Conservation (phyloP, 2,329 filamentous ascomycete species). For the Aspergillus fructus region DNA sequence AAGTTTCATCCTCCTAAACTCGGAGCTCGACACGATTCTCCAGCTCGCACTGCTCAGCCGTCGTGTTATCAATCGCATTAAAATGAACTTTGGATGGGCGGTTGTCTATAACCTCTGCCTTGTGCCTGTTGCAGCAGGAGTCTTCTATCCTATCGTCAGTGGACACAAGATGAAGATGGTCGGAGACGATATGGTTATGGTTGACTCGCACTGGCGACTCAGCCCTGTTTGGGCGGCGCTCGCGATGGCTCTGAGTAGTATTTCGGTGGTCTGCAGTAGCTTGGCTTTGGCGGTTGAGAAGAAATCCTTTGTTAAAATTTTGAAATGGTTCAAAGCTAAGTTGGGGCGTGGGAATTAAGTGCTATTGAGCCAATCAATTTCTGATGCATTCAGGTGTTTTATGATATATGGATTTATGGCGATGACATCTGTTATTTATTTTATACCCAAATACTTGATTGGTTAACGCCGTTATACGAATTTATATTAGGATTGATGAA, state of each 20-base stretch:
- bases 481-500: too few relatives aligned
- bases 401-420: not conserved
- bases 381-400: not conserved
- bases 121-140: slow-evolving; percentile 78
- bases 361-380: not conserved
- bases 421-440: not conserved
- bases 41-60: slow-evolving; percentile 71
- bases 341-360: not conserved
- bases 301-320: slow-evolving; percentile 20
- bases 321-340: not conserved
- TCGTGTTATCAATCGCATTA: slow-evolving; percentile 73
- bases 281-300: slow-evolving; percentile 62
- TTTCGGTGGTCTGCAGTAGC: slow-evolving; percentile 84
- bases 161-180: slow-evolving; percentile 36
- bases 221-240: slow-evolving; percentile 73
- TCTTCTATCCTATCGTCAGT: slow-evolving; percentile 63
- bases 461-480: not conserved
- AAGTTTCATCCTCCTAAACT: slow-evolving; percentile 76
- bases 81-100: slow-evolving; percentile 84
- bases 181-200: slow-evolving; percentile 30
- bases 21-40: slow-evolving; percentile 67
- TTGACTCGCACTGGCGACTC: slow-evolving; percentile 44
- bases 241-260: slow-evolving; percentile 89
- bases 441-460: not conserved
- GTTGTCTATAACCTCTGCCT: slow-evolving; percentile 76